A percentile compares a stretch with the other conserved stretches of the same genome.
phyloP scores from a whole-genome alignment of 2,329 filamentous ascomycete genomes.

The Elsinoe australis region DNA sequence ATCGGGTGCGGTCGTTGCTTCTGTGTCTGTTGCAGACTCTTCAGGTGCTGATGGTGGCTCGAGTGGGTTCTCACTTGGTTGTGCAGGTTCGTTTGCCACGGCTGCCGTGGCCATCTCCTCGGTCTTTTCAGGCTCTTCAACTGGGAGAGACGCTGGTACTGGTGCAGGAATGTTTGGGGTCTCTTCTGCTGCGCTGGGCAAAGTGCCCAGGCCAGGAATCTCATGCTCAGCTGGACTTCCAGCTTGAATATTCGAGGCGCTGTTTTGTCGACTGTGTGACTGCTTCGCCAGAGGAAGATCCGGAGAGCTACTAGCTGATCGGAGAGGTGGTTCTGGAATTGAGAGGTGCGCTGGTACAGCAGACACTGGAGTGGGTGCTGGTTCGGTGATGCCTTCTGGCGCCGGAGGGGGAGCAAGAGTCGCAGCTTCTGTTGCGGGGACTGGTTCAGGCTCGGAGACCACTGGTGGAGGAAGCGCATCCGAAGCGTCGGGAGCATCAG shows the following conservation, averaged over 20 bases:
- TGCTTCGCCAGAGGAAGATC: conserved; percentile 35
- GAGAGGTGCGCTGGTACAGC: conserved; percentile 17
- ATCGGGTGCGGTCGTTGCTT: too few relatives aligned
- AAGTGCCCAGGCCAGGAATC: neutral
- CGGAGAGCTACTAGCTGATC: conserved; percentile 36
- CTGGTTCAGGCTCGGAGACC: neutral
- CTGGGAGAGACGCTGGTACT: neutral
- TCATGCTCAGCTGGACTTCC: neutral
- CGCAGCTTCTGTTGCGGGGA: neutral
- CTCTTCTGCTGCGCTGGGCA: neutral
- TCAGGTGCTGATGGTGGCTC: neutral
- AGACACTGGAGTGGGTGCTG: conserved; percentile 11
- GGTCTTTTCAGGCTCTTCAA: neutral
- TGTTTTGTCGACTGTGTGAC: neutral
- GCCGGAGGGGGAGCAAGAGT: neutral
- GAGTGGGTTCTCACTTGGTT: neutral
- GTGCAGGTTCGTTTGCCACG: neutral
- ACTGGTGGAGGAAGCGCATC: neutral
- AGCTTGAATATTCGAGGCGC: neutral
- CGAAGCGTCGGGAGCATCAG: neutral
- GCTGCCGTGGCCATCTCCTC: neutral
- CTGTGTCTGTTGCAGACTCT: too few relatives aligned
- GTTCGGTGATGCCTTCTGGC: conserved; percentile 1
- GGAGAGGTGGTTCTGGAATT: conserved; percentile 8
- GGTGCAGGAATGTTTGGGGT: neutral